Percentiles rank a stretch among this genome's conserved stretches.
phyloP scores from a whole-genome alignment of 2,329 filamentous ascomycete species.

The Cytospora chrysosperma region DNA sequence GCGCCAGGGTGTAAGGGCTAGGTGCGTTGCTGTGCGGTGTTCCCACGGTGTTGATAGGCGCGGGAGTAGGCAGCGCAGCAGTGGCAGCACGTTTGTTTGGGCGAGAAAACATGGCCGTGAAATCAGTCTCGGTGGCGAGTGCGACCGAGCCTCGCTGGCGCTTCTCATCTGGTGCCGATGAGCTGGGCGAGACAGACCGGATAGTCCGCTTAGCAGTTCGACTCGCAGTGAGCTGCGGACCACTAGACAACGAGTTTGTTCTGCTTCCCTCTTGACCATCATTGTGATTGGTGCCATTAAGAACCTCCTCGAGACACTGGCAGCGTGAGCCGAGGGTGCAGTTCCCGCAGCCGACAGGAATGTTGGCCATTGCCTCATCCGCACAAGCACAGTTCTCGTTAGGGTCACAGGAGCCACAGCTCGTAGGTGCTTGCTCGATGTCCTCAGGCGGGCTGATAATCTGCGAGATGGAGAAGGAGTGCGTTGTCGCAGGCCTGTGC shows the following conservation, averaged over 20 bases:
- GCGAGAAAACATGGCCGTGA: slow-evolving; percentile 64
- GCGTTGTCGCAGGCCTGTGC: slow-evolving; percentile 30
- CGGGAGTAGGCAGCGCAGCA: slow-evolving; percentile 34
- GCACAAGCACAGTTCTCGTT: slow-evolving; percentile 57
- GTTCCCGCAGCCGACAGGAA: slow-evolving; percentile 60
- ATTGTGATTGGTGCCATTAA: slow-evolving; percentile 31
- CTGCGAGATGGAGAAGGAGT: slow-evolving; percentile 53
- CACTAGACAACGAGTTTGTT: slow-evolving; percentile 2
- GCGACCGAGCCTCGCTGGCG: slow-evolving; percentile 47
- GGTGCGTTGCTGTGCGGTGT: slow-evolving; percentile 25
- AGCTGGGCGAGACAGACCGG: slow-evolving; percentile 41
- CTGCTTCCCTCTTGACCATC: slow-evolving; percentile 24
- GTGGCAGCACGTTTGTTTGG: slow-evolving; percentile 34
- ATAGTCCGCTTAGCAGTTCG: slow-evolving; percentile 22
- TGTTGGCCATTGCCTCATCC: slow-evolving; percentile 56
- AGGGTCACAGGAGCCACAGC: slow-evolving; percentile 57
- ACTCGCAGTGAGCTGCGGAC: slow-evolving; percentile 9
- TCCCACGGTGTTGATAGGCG: slow-evolving; percentile 27
- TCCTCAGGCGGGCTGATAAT: slow-evolving; percentile 56
- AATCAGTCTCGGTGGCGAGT: slow-evolving; percentile 67
- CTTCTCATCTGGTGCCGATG: slow-evolving; percentile 50
- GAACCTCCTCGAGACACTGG: slow-evolving; percentile 54
- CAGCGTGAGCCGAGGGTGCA: slow-evolving; percentile 64
- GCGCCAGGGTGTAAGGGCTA: slow-evolving; percentile 32
- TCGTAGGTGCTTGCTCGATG: slow-evolving; percentile 39